Conservation (phyloP, 805 yeast genomes). For the Yamadazyma akitaensis region DNA sequence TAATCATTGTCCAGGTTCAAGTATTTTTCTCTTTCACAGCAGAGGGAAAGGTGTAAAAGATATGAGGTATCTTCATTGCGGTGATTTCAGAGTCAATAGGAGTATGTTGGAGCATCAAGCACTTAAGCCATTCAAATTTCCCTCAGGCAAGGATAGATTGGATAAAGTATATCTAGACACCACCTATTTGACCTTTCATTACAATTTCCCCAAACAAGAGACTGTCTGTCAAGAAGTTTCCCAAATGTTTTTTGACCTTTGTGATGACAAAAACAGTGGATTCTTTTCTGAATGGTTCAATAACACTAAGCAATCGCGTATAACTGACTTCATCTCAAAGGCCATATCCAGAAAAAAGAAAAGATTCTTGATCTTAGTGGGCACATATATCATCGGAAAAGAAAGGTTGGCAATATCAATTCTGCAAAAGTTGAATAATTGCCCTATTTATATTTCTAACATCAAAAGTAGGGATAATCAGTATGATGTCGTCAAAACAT, state of each 20-base stretch:
- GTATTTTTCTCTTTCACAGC: constrained; percentile 66
- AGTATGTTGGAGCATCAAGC: constrained; percentile 44
- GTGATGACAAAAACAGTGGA: constrained; percentile 25
- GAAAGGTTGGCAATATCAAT: constrained; percentile 75
- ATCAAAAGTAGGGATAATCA: constrained; percentile 44
- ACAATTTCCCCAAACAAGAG: constrained; percentile 76
- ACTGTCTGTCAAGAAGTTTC: constrained; percentile 62
- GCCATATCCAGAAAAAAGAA: constrained; percentile 22
- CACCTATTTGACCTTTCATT: constrained; percentile 74
- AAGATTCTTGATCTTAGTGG: constrained; percentile 61
- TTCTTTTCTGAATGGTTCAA: constrained; percentile 34
- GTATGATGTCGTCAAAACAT: constrained; percentile 39
- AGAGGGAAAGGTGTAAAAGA: constrained; percentile 20
- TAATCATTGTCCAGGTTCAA: constrained; percentile 97
- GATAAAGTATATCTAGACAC: constrained; percentile 82
- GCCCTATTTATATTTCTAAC: constrained; percentile 54
- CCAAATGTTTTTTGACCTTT: constrained; percentile 43
- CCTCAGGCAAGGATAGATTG: constrained; percentile 20
- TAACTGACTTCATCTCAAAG: constrained; percentile 31
- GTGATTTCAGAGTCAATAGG: constrained; percentile 79
- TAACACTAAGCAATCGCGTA: constrained; percentile 31
- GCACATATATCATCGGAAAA: constrained; percentile 91
- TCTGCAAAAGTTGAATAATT: constrained; percentile 44
- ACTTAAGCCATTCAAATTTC: constrained; percentile 19
- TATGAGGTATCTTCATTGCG: constrained; percentile 68